Conservation (phyloP, 495 filamentous ascomycete species). For the Lepidopterella palustris region DNA sequence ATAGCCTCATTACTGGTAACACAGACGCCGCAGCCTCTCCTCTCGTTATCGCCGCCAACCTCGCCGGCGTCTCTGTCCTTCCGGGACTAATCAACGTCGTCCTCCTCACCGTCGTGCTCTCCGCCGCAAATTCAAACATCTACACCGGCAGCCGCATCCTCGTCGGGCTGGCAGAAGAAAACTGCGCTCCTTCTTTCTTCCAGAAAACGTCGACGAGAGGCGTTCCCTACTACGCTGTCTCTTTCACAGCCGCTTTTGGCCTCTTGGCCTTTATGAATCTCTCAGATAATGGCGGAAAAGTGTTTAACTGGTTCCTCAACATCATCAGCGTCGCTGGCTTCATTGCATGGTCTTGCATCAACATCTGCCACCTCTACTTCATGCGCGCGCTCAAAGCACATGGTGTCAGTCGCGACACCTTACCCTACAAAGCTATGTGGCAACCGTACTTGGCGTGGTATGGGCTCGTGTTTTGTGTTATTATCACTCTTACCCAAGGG, state of each 20-base stretch:
- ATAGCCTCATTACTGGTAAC: conserved; percentile 17
- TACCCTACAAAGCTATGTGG: conserved; percentile 53
- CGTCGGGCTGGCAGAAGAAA: conserved; percentile 54
- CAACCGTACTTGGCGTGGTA: conserved; percentile 43
- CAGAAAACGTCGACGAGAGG: conserved; percentile 28
- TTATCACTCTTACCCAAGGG: conserved; percentile 63
- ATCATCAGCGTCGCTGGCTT: conserved; percentile 61
- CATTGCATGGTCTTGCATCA: conserved; percentile 59
- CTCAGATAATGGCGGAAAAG: conserved; percentile 41
- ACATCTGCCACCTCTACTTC: conserved; percentile 55
- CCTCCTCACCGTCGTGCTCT: conserved; percentile 23
- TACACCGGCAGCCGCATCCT: conserved; percentile 61
- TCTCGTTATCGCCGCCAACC: conserved; percentile 27
- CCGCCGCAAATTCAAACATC: conserved; percentile 48
- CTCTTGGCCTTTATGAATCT: conserved; percentile 43
- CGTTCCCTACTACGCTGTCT: conserved; percentile 41
- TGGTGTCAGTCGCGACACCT: conserved; percentile 48
- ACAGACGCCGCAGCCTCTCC: conserved; percentile 26
- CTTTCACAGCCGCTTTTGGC: conserved; percentile 30
- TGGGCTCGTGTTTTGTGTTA: conserved; percentile 57
- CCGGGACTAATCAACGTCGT: conserved; percentile 27
- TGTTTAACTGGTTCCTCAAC: conserved; percentile 57
- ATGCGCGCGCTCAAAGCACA: conserved; percentile 52
- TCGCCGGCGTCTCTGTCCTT: conserved; percentile 22
- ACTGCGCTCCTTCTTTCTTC: conserved; percentile 50